phyloP scores from a whole-genome alignment of 805 yeast genomes.

The Pichia insulana region DNA sequence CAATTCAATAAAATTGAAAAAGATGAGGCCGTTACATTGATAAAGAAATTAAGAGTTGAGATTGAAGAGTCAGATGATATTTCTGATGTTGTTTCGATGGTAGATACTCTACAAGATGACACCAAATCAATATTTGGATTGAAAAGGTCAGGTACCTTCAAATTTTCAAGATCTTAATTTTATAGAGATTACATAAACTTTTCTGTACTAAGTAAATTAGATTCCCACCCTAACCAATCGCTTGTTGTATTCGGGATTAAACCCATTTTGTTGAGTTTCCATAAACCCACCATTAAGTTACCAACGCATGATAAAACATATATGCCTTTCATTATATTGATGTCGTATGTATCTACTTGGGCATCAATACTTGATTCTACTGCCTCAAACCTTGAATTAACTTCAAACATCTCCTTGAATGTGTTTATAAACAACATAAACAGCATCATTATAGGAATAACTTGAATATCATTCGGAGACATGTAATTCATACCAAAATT shows the following conservation, averaged over 20 bases:
- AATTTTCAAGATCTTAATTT: conserved; percentile 6
- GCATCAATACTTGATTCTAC: conserved; percentile 9
- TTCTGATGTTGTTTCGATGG: conserved; percentile 1
- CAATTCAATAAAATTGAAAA: conserved; percentile 67
- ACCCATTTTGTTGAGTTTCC: conserved; percentile 84
- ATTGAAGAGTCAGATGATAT: not conserved
- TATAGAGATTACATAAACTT: conserved; percentile 6
- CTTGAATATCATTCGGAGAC: conserved; percentile 84
- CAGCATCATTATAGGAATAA: conserved; percentile 87
- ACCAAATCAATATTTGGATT: conserved; percentile 22
- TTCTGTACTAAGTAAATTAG: conserved; percentile 24
- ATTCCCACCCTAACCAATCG: conserved; percentile 91
- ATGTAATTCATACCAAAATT: conserved; percentile 83
- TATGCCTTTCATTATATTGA: conserved; percentile 18
- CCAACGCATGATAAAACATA: conserved; percentile 35
- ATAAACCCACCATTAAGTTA: conserved; percentile 66
- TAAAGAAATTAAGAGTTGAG: conserved; percentile 38
- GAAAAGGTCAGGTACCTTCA: conserved; percentile 17
- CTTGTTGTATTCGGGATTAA: conserved; percentile 77
- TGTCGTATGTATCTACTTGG: conserved; percentile 16
- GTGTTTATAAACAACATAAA: conserved; percentile 76
- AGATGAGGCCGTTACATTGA: conserved; percentile 56
- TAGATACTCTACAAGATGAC: conserved; percentile 11
- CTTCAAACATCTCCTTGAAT: conserved; percentile 55
- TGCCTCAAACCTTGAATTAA: conserved; percentile 42